Evolutionary conservation across 352 stramenopile genomes (phyloP), one percentile per base, ranked within the genome.

Genomic region (Globisporangium perplexum): DNA sequence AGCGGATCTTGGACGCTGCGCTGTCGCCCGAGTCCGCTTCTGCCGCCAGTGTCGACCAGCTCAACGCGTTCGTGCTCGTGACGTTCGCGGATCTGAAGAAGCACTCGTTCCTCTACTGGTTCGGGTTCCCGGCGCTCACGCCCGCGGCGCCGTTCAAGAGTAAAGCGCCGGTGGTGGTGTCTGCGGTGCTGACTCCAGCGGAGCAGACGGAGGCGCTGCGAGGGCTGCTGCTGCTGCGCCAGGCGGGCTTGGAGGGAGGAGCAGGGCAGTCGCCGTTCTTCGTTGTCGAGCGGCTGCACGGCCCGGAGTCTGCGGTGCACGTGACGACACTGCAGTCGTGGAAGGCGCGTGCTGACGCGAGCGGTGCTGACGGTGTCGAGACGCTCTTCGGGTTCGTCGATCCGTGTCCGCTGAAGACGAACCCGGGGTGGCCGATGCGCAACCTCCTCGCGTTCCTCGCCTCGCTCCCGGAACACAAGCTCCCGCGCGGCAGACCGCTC

Each of bases 61-160:
- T 97, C 15, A 90, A 93, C 55, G 59, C 69, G 48, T 98, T 97
- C 54, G 78, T 96, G 14, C 62, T 97, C 18, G 50, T 97, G 50
- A 92, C 82, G 6, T 98, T 96, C 63, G 91, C 91, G 15, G 93
- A 98, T 54, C 63, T 98, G 23, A 98, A 98, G 70, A 88, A 83
- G 50, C 92, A 97, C 63, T 82, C 75, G 61, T 98, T 96, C 62
- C 56, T 96, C 39, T 97, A 98, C 65, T 98, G 93, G 90, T 97
- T 97, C 45, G 88, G 73, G 7, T 97, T 97, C 54, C 90, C 91
- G 18, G 89, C 86, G 7, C 54, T 97, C 7, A 72, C 69, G 14
- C 71, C 75, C 17, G 57, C 66, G 1, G 47, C 54, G 7, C 31
- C 77, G 15, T 77, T 84, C 31, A 47, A 76, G 23, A 72, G 68